These are phyloP conservation scores for Trypanosoma mega DNA, from an alignment of 208 protist genomes.

Conservation along the genomic window DNA sequence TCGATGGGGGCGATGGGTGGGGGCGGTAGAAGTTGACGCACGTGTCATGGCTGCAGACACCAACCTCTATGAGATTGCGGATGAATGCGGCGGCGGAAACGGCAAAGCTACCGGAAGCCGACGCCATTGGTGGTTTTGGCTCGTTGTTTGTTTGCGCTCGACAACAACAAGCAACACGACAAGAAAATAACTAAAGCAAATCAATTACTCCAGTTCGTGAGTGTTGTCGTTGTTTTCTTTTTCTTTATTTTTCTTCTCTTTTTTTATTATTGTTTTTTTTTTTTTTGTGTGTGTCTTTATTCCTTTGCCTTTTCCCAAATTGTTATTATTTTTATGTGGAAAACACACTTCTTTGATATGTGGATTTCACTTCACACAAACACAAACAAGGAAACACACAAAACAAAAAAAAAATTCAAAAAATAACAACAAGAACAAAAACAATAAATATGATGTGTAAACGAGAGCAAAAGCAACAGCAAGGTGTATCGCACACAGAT, in stretches of 20 bases:
- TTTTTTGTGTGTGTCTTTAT: no score
- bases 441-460: conserved; percentile 12
- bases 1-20: neutral
- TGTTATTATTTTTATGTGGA: no score
- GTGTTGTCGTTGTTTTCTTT: no score
- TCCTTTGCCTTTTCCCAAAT: no score
- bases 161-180: neutral
- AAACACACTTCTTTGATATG: no score
- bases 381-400: neutral
- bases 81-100: conserved; percentile 29
- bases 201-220: no score
- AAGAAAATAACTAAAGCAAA: conserved; percentile 1
- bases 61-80: conserved; percentile 36
- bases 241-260: no score
- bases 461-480: conserved; percentile 1
- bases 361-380: no score
- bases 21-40: conserved; percentile 38
- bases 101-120: no score
- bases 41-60: conserved; percentile 31
- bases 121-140: no score
- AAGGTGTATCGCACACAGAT: neutral
- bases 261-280: no score
- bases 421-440: conserved; percentile 26
- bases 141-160: no score
- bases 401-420: conserved; percentile 18